Percentiles rank a stretch among this genome's conserved stretches.
Conservation (phyloP, 352 stramenopile species). For the Phytophthora aleatoria region DNA sequence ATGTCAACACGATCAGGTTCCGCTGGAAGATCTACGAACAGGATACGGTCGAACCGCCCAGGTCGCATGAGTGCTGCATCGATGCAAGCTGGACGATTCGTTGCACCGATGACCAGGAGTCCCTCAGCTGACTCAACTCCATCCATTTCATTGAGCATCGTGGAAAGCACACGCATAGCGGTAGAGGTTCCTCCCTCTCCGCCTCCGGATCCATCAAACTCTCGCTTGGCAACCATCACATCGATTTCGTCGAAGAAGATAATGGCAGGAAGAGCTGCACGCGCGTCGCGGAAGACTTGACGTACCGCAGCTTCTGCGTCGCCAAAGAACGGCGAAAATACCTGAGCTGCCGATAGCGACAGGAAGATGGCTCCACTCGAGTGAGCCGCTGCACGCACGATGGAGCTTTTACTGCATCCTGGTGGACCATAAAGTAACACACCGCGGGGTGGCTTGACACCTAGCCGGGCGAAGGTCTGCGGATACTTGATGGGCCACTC, state of each 20-base stretch:
- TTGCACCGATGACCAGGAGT: slow-evolving; percentile 97
- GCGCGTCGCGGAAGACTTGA: slow-evolving; percentile 79
- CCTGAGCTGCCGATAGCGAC: slow-evolving; percentile 82
- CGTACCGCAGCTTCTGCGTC: slow-evolving; percentile 86
- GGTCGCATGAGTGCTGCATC: slow-evolving; percentile 97
- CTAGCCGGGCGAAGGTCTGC: slow-evolving; percentile 71
- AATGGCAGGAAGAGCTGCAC: slow-evolving; percentile 87
- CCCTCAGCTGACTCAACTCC: slow-evolving; percentile 94
- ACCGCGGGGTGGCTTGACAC: slow-evolving; percentile 71
- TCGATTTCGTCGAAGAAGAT: slow-evolving; percentile 93
- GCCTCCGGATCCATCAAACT: slow-evolving; percentile 52
- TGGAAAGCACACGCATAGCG: slow-evolving; percentile 94
- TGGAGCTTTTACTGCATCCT: slow-evolving; percentile 91
- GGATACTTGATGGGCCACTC: slow-evolving; percentile 89
- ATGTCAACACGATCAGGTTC: slow-evolving; percentile 66
- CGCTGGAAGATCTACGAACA: slow-evolving; percentile 94
- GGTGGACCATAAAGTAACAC: slow-evolving; percentile 91
- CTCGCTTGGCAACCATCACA: slow-evolving; percentile 82
- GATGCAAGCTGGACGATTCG: slow-evolving; percentile 97
- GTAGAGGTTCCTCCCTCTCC: slow-evolving; percentile 60
- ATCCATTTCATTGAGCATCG: slow-evolving; percentile 98
- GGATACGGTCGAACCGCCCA: slow-evolving; percentile 95
- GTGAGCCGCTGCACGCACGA: slow-evolving; percentile 84
- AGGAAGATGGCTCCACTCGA: slow-evolving; percentile 85
- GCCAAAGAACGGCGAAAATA: slow-evolving; percentile 91